phyloP scores from a whole-genome alignment of 176 grass and related monocot species.

The Aegilops umbellulata region DNA sequence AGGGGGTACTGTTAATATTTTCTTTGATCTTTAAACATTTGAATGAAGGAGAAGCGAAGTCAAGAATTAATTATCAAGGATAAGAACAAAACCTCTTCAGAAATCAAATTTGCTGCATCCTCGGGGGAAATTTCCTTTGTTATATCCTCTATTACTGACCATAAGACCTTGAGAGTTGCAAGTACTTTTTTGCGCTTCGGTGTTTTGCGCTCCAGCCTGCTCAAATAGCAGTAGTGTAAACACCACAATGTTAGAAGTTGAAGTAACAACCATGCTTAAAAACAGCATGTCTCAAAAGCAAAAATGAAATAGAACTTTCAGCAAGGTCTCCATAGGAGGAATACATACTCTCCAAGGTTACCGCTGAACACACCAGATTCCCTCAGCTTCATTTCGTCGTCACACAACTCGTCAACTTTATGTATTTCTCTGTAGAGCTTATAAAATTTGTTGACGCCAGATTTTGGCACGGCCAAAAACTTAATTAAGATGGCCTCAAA shows the following conservation, averaged over 20 bases:
- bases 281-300: constrained; percentile 18
- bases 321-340: constrained; percentile 3
- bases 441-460: too few species aligned
- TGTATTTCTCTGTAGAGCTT: constrained; percentile 84
- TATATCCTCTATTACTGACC: constrained; percentile 80
- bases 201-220: constrained; percentile 87
- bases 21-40: neutral
- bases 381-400: constrained; percentile 91
- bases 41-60: neutral
- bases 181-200: constrained; percentile 82
- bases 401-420: constrained; percentile 85
- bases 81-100: constrained; percentile 68
- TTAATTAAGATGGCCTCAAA: too few species aligned
- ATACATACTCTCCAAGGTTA: constrained; percentile 83
- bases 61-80: constrained; percentile 7
- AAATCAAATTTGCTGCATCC: constrained; percentile 77
- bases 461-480: too few species aligned
- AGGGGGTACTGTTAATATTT: neutral
- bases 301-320: constrained; percentile 17
- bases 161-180: constrained; percentile 84
- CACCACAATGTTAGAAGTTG: neutral
- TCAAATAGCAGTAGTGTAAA: neutral
- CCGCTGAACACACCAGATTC: constrained; percentile 79
- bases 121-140: constrained; percentile 82
- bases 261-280: neutral